These are phyloP conservation scores for Auricularia sp. DNA, from an alignment of 768 basidiomycete species.

Conservation along the genomic window DNA sequence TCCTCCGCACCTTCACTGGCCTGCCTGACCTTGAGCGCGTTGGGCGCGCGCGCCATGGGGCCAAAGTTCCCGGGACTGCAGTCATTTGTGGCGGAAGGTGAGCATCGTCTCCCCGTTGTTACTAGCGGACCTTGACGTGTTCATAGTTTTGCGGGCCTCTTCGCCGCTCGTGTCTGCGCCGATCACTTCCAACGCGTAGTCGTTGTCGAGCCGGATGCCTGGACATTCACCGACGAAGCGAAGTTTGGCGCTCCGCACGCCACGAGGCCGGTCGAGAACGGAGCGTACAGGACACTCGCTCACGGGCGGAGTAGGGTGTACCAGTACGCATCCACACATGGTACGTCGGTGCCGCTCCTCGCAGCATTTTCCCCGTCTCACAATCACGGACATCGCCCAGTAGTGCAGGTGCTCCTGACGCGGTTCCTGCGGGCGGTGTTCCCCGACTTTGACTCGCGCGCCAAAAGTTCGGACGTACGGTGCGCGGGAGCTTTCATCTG, in stretches of 20 bases:
- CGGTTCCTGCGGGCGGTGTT: constrained; percentile 2
- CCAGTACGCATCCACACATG: constrained; percentile 21
- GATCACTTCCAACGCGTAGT: constrained; percentile 25
- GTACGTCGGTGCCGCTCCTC: neutral
- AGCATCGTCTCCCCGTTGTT: neutral
- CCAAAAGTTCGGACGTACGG: neutral
- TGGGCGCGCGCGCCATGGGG: neutral
- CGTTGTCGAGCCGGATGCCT: constrained; percentile 24
- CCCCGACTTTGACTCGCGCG: neutral
- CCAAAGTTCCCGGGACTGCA: neutral
- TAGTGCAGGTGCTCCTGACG: neutral
- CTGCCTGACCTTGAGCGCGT: neutral
- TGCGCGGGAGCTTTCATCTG: neutral
- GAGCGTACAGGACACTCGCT: constrained; percentile 7
- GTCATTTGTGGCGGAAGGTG: neutral
- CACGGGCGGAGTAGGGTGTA: constrained; percentile 16
- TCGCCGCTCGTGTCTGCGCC: constrained; percentile 24
- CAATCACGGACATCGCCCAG: neutral
- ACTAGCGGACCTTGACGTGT: neutral
- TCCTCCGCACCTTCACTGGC: neutral
- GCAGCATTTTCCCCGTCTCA: neutral
- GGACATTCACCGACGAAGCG: constrained; percentile 16
- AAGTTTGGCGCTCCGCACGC: constrained; percentile 5
- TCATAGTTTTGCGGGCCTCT: constrained; percentile 23
- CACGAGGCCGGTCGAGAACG: constrained; percentile 10